Evolutionary conservation across 768 basidiomycete genomes (phyloP), one percentile per base, ranked within the genome.

Genomic region (Cystobasidium onofrii): DNA sequence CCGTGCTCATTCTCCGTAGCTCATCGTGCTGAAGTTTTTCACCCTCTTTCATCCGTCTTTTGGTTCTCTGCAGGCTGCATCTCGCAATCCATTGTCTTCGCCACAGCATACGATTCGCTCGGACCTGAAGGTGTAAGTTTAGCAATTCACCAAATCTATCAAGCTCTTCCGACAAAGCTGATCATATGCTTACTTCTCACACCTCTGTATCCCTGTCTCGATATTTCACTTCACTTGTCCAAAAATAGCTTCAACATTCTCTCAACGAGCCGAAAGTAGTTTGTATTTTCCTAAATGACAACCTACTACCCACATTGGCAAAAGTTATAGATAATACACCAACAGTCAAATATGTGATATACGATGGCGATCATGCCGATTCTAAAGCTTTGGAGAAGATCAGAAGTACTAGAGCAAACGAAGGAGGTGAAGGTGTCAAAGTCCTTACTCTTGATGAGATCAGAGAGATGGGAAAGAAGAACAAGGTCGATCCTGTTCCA

Each of bases 51-150:
- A n/a, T 64, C 61, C 6, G 4, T 63, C 36, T 9, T 63, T 7
- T 9, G 4, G 23, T 6, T 27, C 20, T 46, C 44, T 1, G 34
- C 55, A 78, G 91, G 87, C 0, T 96, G 92, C 80, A 85, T 87
- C 0, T 84, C 86, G 17, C 89, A 93, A 72, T 87, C 88, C 7
- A 87, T 88, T 1, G 85, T 88, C 10, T 90, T 96, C 77, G 93
- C 92, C 0, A 98, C 96, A 1, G 93, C 94, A 0, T 98, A 99
- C 82, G 95, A 96, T 79, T 95, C 92, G 1, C 88, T 98, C 27
- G 95, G 96, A 66, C 89, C 90, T 79, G 85, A 87, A 80, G 88
- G 79, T 34, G 78, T 79, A 54, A 31, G 78, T 75, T 12, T 27
- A n/a, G 31, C 13, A 4, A 23, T 31, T 33, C 7, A 17, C 20